phyloP scores from a whole-genome alignment of 2,329 filamentous ascomycete genomes.

The Cercospora beticola region DNA sequence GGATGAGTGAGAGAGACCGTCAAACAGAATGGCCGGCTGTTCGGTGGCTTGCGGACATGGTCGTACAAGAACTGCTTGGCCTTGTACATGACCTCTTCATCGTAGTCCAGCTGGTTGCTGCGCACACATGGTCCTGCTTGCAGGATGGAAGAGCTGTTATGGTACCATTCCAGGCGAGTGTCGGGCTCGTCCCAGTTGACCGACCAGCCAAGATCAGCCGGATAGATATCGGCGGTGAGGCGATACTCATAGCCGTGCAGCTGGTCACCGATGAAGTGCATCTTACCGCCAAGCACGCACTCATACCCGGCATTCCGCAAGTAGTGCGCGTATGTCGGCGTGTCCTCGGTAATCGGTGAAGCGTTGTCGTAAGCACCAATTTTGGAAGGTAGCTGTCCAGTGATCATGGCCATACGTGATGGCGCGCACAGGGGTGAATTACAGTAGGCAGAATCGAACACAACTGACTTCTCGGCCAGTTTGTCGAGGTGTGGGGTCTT shows the following conservation, averaged over 20 bases:
- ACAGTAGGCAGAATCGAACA: slow-evolving; percentile 93
- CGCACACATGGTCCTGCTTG: slow-evolving; percentile 85
- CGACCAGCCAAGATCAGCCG: slow-evolving; percentile 89
- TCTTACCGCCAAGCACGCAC: slow-evolving; percentile 88
- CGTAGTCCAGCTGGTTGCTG: slow-evolving; percentile 93
- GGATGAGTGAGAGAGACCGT: slow-evolving; percentile 93
- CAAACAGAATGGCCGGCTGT: slow-evolving; percentile 76
- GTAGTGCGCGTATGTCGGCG: slow-evolving; percentile 91
- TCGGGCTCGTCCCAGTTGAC: slow-evolving; percentile 93
- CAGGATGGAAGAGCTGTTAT: slow-evolving; percentile 90
- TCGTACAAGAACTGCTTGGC: slow-evolving; percentile 88
- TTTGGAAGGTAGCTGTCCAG: slow-evolving; percentile 84
- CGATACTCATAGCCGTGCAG: slow-evolving; percentile 91
- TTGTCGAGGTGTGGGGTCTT: slow-evolving; percentile 87
- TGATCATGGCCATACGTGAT: slow-evolving; percentile 92
- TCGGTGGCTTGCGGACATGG: slow-evolving; percentile 75
- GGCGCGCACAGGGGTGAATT: slow-evolving; percentile 90
- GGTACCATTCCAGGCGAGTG: slow-evolving; percentile 86
- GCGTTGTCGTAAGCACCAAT: slow-evolving; percentile 93
- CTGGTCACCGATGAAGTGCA: slow-evolving; percentile 96
- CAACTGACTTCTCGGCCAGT: slow-evolving; percentile 76
- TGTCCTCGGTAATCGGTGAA: slow-evolving; percentile 75
- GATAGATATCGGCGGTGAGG: slow-evolving; percentile 93
- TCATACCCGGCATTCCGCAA: slow-evolving; percentile 82
- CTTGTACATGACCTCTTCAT: slow-evolving; percentile 93